A percentile compares a stretch with the other conserved stretches of the same genome.
Evolutionary conservation across 805 yeast genomes (phyloP).

Genomic region (Metschnikowia drakensbergensis): DNA sequence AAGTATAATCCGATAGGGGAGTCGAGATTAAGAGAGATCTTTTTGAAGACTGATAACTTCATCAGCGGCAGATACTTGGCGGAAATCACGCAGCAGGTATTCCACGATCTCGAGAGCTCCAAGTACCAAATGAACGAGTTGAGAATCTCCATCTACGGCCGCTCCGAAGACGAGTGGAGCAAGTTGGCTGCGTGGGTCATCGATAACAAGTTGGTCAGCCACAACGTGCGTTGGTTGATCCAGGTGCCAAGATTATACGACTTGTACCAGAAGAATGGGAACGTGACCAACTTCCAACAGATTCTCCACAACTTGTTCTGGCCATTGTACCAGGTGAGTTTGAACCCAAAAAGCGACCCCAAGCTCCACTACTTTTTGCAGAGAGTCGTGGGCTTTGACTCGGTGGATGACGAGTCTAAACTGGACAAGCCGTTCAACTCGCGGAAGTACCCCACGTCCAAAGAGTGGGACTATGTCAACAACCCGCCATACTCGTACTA

Average conservation of each 20-base stretch:
- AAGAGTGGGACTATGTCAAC: conserved; percentile 67
- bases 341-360: conserved; percentile 84
- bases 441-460: conserved; percentile 80
- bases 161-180: conserved; percentile 90
- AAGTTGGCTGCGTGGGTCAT: conserved; percentile 92
- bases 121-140: conserved; percentile 98
- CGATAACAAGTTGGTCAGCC: conserved; percentile 85
- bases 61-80: conserved; percentile 87
- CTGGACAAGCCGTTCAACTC: conserved; percentile 72
- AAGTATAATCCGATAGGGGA: conserved; percentile 98
- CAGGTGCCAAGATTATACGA: conserved; percentile 95
- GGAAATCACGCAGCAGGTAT: conserved; percentile 88
- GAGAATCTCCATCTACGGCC: conserved; percentile 91
- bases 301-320: conserved; percentile 73
- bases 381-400: conserved; percentile 95
- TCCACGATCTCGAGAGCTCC: conserved; percentile 89
- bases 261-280: conserved; percentile 72
- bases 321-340: conserved; percentile 88
- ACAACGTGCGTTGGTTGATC: conserved; percentile 94
- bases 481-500: conserved; percentile 99
- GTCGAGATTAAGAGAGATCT: conserved; percentile 93
- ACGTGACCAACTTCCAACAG: conserved; percentile 69
- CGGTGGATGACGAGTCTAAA: conserved; percentile 97
- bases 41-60: conserved; percentile 91
- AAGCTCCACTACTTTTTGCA: conserved; percentile 83